A percentile compares a stretch with the other conserved stretches of the same genome.
Conservation (phyloP, 2,329 filamentous ascomycete species). For the Pseudocercospora fuligena region DNA sequence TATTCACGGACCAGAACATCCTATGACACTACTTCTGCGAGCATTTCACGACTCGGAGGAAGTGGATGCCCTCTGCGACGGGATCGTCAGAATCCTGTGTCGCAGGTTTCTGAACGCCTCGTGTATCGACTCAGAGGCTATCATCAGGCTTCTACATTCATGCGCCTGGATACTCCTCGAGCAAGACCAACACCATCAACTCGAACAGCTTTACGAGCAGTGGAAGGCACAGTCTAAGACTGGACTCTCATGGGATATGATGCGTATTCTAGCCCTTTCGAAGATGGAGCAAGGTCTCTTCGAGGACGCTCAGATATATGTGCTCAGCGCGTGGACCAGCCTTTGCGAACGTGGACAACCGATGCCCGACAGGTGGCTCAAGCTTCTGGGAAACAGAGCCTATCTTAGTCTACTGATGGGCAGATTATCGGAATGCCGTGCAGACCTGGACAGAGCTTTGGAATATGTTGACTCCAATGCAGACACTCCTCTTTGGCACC, state of each 20-base stretch:
- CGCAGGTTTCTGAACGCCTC: not conserved
- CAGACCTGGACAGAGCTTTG: not conserved
- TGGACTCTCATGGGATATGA: slow-evolving; percentile 1
- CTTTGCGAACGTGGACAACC: slow-evolving; percentile 2
- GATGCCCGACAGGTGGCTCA: slow-evolving; percentile 3
- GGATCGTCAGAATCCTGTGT: not conserved
- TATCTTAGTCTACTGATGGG: slow-evolving; percentile 2
- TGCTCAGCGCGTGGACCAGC: not conserved
- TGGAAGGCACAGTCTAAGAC: not conserved
- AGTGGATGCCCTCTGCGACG: not conserved
- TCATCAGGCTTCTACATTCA: not conserved
- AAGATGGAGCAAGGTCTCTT: slow-evolving; percentile 5
- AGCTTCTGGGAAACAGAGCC: slow-evolving; percentile 5
- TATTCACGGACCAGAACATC: not conserved
- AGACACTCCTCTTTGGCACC: not conserved
- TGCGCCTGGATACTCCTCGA: slow-evolving; percentile 2
- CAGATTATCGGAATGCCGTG: not conserved
- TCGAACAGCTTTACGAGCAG: slow-evolving; percentile 3
- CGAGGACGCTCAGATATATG: not conserved
- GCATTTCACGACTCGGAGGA: not conserved
- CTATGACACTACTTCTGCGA: not conserved
- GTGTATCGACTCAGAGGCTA: not conserved
- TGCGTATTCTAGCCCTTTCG: not conserved
- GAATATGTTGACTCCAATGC: not conserved
- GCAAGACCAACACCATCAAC: slow-evolving; percentile 1